A percentile compares a stretch with the other conserved stretches of the same genome.
Evolutionary conservation across 2,329 filamentous ascomycete species (phyloP).

Genomic region (Talaromyces sp.): DNA sequence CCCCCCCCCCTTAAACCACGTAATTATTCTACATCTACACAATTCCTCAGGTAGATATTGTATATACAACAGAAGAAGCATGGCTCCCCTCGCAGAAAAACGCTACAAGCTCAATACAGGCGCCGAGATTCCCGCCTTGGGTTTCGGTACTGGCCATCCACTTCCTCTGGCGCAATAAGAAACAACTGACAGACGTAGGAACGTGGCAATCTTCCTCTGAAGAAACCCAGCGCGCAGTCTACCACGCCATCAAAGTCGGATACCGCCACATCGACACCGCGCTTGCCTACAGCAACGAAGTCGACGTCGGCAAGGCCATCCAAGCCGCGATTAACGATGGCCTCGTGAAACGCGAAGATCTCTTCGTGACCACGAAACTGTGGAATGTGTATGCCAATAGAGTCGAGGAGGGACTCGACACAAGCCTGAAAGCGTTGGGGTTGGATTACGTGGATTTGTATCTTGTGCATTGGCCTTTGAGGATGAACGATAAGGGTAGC

Average conservation of each 20-base stretch:
- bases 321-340: slow-evolving; percentile 57
- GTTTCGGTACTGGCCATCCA: slow-evolving; percentile 39
- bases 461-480: slow-evolving; percentile 65
- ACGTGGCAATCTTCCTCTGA: slow-evolving; percentile 51
- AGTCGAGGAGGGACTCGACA: slow-evolving; percentile 59
- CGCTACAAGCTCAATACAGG: slow-evolving; percentile 49
- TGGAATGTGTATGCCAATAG: slow-evolving; percentile 64
- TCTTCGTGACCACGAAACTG: slow-evolving; percentile 66
- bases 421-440: slow-evolving; percentile 60
- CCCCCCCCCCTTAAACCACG: not conserved
- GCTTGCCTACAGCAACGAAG: slow-evolving; percentile 25
- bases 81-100: slow-evolving; percentile 25
- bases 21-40: not conserved
- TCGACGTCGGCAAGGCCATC: slow-evolving; percentile 55
- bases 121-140: slow-evolving; percentile 47
- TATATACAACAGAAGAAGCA: not conserved
- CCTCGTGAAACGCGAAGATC: slow-evolving; percentile 61
- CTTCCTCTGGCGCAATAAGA: no score
- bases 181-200: slow-evolving; percentile 2
- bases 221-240: slow-evolving; percentile 48
- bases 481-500: slow-evolving; percentile 48
- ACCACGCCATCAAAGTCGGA: slow-evolving; percentile 48
- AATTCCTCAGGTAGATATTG: not conserved
- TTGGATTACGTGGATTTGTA: slow-evolving; percentile 68
- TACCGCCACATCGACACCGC: slow-evolving; percentile 57